Conservation (phyloP, 23 red algal species). For the Gracilaria vermiculophylla region DNA sequence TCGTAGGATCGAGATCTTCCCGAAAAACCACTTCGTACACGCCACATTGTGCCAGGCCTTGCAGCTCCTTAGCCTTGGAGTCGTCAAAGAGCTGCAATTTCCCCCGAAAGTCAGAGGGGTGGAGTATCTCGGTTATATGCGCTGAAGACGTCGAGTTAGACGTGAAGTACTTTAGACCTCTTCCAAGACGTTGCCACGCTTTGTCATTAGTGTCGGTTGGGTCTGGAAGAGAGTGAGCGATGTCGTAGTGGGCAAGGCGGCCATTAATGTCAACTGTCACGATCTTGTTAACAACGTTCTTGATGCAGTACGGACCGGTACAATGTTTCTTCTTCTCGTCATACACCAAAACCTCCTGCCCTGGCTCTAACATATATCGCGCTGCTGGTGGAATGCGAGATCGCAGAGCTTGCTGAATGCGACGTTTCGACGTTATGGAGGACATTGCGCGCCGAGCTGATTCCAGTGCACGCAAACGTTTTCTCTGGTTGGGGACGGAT, state of each 20-base stretch:
- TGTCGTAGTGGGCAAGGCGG: not conserved
- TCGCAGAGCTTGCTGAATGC: not conserved
- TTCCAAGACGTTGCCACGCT: not conserved
- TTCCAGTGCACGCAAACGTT: not conserved
- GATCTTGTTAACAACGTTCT: not conserved
- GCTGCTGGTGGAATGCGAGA: not conserved
- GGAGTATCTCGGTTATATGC: not conserved
- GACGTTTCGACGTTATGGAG: not conserved
- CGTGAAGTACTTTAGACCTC: not conserved
- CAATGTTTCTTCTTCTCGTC: no score
- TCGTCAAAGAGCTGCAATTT: not conserved
- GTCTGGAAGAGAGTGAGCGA: not conserved
- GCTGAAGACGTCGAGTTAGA: not conserved
- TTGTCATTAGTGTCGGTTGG: not conserved
- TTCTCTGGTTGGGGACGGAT: not conserved
- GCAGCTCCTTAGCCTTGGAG: conserved; percentile 8
- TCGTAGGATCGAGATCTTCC: conserved; percentile 4
- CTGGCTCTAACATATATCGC: not conserved
- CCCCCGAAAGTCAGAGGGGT: not conserved
- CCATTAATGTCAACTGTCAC: not conserved
- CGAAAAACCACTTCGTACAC: not conserved
- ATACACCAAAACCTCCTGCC: not conserved
- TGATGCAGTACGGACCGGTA: not conserved
- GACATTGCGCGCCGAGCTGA: not conserved
- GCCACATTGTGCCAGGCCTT: not conserved